These are phyloP conservation scores for Cryphonectria japonica DNA, from an alignment of 2,329 filamentous ascomycete genomes.

Conservation along the genomic window DNA sequence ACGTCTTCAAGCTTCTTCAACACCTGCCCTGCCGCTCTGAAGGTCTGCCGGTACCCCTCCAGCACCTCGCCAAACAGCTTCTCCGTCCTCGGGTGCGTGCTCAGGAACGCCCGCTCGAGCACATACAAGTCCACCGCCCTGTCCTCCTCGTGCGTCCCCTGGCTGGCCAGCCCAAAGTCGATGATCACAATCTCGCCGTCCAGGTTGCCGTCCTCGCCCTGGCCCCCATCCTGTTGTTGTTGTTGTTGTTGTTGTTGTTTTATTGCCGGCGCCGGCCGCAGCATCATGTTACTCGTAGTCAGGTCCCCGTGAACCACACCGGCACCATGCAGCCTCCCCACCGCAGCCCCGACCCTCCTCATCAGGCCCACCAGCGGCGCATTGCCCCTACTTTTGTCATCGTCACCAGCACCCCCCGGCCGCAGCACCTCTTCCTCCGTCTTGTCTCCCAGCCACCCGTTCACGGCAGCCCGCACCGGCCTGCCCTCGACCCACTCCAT, in stretches of 20 bases:
- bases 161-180: conserved; percentile 88
- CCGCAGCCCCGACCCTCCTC: conserved; percentile 68
- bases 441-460: conserved; percentile 63
- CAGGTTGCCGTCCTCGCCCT: conserved; percentile 38
- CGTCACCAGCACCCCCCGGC: conserved; percentile 23
- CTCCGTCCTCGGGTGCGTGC: conserved; percentile 88
- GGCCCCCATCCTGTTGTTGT: conserved; percentile 18
- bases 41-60: conserved; percentile 71
- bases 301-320: conserved; percentile 93
- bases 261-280: conserved; percentile 52
- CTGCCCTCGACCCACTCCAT: conserved; percentile 83
- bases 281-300: conserved; percentile 96
- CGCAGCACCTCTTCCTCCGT: conserved; percentile 33
- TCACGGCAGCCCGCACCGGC: conserved; percentile 71
- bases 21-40: conserved; percentile 74
- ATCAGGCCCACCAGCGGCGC: conserved; percentile 62
- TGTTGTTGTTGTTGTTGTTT: too few relatives aligned
- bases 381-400: conserved; percentile 43
- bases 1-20: conserved; percentile 89
- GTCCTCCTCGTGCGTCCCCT: conserved; percentile 85
- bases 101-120: conserved; percentile 89
- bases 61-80: conserved; percentile 75
- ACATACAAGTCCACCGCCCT: conserved; percentile 96
- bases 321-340: conserved; percentile 78
- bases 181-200: conserved; percentile 85